Percentiles rank a stretch among this genome's conserved stretches.
These are phyloP conservation scores for Cucumis melo DNA, from an alignment of 306 rosid genomes.

Conservation along the genomic window DNA sequence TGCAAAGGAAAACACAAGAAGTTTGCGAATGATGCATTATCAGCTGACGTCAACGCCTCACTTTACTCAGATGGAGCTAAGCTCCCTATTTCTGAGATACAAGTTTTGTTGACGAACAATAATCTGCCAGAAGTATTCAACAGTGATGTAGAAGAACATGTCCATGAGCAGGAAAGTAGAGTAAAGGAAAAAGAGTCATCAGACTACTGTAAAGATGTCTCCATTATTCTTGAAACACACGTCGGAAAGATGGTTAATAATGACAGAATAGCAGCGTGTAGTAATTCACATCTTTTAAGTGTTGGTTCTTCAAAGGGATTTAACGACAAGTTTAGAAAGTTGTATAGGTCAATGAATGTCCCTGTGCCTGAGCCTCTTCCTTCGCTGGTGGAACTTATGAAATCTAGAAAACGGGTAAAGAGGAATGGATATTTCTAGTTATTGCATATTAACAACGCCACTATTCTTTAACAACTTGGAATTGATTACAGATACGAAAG, in stretches of 20 bases:
- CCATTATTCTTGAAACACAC: not conserved
- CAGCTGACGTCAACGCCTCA: not conserved
- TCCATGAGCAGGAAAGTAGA: slow-evolving; percentile 17
- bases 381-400: slow-evolving; percentile 43
- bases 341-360: slow-evolving; percentile 57
- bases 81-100: slow-evolving; percentile 3
- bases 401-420: slow-evolving; percentile 42
- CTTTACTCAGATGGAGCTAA: not conserved
- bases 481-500: too few relatives aligned
- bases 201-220: slow-evolving; percentile 7
- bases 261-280: slow-evolving; percentile 18
- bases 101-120: slow-evolving; percentile 4
- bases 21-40: not conserved
- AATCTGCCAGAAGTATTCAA: slow-evolving; percentile 18
- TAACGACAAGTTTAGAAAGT: slow-evolving; percentile 31
- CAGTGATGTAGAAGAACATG: slow-evolving; percentile 4
- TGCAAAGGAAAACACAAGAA: not conserved
- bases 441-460: not conserved
- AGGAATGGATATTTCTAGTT: slow-evolving; percentile 18
- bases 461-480: too few relatives aligned
- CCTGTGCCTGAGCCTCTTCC: slow-evolving; percentile 74
- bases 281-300: slow-evolving; percentile 14
- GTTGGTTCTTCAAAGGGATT: slow-evolving; percentile 40
- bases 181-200: slow-evolving; percentile 13
- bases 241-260: slow-evolving; percentile 13